phyloP scores from a whole-genome alignment of 2,329 filamentous ascomycete genomes.

The Talaromyces albobiverticillius region DNA sequence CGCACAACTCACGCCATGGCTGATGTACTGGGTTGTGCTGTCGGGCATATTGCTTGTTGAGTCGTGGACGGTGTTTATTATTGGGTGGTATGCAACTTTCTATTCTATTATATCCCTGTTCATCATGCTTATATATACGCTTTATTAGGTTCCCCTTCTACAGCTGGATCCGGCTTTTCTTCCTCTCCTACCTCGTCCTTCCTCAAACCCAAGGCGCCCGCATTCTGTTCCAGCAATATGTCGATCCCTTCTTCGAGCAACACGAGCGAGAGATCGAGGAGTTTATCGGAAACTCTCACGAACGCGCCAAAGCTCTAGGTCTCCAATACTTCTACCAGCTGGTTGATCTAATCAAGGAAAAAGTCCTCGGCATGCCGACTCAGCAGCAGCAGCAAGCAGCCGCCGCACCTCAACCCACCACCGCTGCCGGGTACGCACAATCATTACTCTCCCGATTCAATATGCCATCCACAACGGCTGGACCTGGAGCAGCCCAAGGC shows the following conservation, averaged over 20 bases:
- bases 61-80: slow-evolving; percentile 82
- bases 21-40: slow-evolving; percentile 98
- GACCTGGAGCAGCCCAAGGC: slow-evolving; percentile 43
- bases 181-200: slow-evolving; percentile 93
- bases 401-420: slow-evolving; percentile 35
- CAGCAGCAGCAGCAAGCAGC: slow-evolving; percentile 48
- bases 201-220: slow-evolving; percentile 94
- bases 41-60: slow-evolving; percentile 78
- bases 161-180: slow-evolving; percentile 79
- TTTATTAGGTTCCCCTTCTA: slow-evolving; percentile 78
- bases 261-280: slow-evolving; percentile 89
- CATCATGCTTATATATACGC: background rate
- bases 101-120: too few relatives aligned
- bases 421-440: slow-evolving; percentile 65
- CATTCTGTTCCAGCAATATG: slow-evolving; percentile 75
- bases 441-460: slow-evolving; percentile 81
- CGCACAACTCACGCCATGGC: slow-evolving; percentile 88
- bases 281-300: slow-evolving; percentile 79
- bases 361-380: slow-evolving; percentile 74
- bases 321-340: slow-evolving; percentile 70
- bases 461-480: slow-evolving; percentile 62
- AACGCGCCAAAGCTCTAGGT: slow-evolving; percentile 72
- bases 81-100: slow-evolving; percentile 71
- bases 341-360: slow-evolving; percentile 70
- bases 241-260: slow-evolving; percentile 82